These are phyloP conservation scores for Clarireedia monteithiana DNA, from an alignment of 2,329 filamentous ascomycete genomes.

Conservation along the genomic window DNA sequence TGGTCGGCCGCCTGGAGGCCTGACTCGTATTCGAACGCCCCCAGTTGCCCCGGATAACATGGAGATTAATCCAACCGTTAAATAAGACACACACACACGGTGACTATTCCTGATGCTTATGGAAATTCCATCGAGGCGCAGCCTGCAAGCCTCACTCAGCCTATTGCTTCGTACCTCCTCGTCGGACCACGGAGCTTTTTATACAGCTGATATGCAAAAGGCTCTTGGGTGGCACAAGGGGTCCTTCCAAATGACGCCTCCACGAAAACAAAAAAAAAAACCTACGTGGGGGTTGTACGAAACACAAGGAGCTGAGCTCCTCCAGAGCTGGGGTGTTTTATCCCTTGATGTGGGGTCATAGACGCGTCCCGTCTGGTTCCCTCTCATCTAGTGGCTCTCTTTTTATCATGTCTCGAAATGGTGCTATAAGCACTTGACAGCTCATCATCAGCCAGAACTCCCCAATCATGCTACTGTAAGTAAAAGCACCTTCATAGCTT, in stretches of 20 bases:
- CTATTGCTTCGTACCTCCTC: not conserved
- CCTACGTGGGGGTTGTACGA: not conserved
- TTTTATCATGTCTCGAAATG: not conserved
- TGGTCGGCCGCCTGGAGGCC: not conserved
- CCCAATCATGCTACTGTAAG: no score
- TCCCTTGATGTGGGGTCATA: not conserved
- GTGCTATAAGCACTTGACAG: no score
- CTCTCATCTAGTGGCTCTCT: no score
- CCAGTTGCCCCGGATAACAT: not conserved
- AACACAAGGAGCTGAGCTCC: not conserved
- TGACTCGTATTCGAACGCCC: constrained; percentile 1
- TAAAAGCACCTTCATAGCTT: no score
- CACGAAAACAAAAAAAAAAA: not conserved
- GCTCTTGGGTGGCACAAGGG: not conserved
- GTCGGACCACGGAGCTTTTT: not conserved
- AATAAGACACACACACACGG: not conserved
- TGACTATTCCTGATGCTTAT: not conserved
- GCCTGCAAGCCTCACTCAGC: not conserved
- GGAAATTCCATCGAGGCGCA: not conserved
- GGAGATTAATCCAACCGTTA: not conserved
- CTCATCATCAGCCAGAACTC: not conserved
- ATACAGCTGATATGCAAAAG: not conserved
- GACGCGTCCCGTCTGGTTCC: not conserved
- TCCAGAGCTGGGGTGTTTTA: not conserved
- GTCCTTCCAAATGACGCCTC: not conserved